A percentile compares a stretch with the other conserved stretches of the same genome.
These are phyloP conservation scores for Violaceomyces palustris DNA, from an alignment of 1,284 basidiomycete genomes.

Conservation along the genomic window DNA sequence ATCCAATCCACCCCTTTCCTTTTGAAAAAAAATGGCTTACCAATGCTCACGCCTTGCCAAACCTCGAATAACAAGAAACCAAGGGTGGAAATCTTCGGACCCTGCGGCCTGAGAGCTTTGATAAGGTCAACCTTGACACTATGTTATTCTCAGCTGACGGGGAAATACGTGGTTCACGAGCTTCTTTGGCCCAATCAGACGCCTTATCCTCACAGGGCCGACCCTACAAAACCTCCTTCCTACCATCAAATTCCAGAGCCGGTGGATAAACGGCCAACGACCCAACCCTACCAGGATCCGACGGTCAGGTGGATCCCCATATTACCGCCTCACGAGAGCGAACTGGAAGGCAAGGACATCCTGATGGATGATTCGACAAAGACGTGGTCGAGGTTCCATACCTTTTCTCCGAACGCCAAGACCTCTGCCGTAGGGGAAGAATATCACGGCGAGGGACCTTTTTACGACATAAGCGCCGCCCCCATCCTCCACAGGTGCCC, in stretches of 20 bases:
- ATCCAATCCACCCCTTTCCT: too few relatives aligned
- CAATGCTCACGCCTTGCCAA: too few relatives aligned
- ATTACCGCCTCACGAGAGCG: constrained; percentile 40
- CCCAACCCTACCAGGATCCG: constrained; percentile 10
- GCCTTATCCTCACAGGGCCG: constrained; percentile 8
- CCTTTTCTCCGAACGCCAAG: constrained; percentile 11
- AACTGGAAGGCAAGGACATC: constrained; percentile 38
- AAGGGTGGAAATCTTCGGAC: constrained; percentile 43
- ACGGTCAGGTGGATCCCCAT: constrained; percentile 20
- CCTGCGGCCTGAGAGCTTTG: constrained; percentile 42
- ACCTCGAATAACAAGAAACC: constrained; percentile 9
- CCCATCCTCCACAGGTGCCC: constrained; percentile 49
- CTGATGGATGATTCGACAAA: constrained; percentile 24
- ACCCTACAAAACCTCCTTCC: constrained; percentile 3
- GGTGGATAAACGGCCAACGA: constrained; percentile 3
- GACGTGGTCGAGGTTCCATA: constrained; percentile 39
- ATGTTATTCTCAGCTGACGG: constrained; percentile 41
- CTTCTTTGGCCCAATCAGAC: constrained; percentile 40
- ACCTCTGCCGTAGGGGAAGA: constrained; percentile 24
- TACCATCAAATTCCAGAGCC: not conserved
- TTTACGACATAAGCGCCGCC: constrained; percentile 43
- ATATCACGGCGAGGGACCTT: too few relatives aligned
- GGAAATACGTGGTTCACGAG: constrained; percentile 48
- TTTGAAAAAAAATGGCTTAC: too few relatives aligned
- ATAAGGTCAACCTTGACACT: constrained; percentile 43